Conservation (phyloP, 1,284 basidiomycete genomes). For the Microbotryum silenes-acaulis region DNA sequence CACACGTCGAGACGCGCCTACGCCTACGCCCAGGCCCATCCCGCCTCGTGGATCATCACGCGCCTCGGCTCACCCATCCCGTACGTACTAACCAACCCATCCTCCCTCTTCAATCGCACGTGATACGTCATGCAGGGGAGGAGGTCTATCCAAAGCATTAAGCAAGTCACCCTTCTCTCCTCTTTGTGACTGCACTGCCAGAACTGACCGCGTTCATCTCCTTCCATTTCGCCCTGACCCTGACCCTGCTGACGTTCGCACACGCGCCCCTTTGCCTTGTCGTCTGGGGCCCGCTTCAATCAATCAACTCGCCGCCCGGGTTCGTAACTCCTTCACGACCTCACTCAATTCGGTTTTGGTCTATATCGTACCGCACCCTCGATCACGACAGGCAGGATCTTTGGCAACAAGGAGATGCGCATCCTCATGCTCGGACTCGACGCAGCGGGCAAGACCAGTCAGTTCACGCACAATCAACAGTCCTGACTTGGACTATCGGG, state of each 20-base stretch:
- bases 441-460: constrained; percentile 81
- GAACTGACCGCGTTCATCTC: not conserved
- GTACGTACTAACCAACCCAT: too few species aligned
- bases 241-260: not conserved
- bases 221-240: not conserved
- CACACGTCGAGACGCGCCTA: too few species aligned
- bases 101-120: too few species aligned
- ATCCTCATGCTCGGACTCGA: constrained; percentile 40
- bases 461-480: constrained; percentile 29
- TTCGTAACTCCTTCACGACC: not conserved
- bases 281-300: not conserved
- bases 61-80: too few species aligned
- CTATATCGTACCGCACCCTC: not conserved
- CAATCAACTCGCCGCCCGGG: not conserved
- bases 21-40: too few species aligned
- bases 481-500: not conserved
- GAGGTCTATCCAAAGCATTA: too few species aligned
- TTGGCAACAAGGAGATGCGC: constrained; percentile 41
- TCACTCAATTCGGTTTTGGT: not conserved
- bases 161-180: too few species aligned
- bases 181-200: too few species aligned
- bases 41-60: too few species aligned
- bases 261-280: not conserved
- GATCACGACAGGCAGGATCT: constrained; percentile 29
- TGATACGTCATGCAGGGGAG: too few species aligned